Base-by-base conservation (phyloP, 2,329 filamentous ascomycete species). In the Trichoderma sp. region DNA sequence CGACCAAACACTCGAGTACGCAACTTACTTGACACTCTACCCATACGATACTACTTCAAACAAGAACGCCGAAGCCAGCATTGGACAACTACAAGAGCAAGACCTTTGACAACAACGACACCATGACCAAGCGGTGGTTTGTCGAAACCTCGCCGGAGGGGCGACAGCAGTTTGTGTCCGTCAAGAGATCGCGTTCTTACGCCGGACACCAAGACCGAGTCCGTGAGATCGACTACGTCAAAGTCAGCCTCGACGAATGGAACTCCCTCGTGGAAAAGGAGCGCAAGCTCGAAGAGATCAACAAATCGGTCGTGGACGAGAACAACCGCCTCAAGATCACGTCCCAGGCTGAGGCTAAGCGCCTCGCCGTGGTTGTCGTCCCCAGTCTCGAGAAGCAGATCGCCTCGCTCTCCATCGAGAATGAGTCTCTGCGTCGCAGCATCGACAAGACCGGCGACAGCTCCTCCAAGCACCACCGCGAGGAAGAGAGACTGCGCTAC, bases 181-280 rank as follows among this genome's bases (percentile, higher is more conserved):
- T 82, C 75, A 81, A 81, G 72, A 78, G 79, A 66, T 80, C 80
- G 21, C 77, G 76, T 67, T 81, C 80, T 3, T 77, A 80, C 24
- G 67, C 70, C 55, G 74, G 79, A 49, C 73, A 76, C 56, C 75
- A 76, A 64, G 75, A 75, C 58, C 76, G 77, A 60, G 72, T 76
- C 68, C 75, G 74, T 65, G 74, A 77, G 69, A 73, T 75, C 70
- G 78, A 81, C 65, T 78, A 78, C 70, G 78, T 77, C 70, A 78
- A 75, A 34, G 75, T 82, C 69, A 74, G 74, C 60, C 73, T 75
- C 13, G 78, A 80, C 1, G 79, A 80, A 24, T 82, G 79, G 79
- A 76, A 78, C 32, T 73, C 73, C 11, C 71, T 81, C 11, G 73
- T 80, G 37, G 77, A 79, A 55, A 77, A 78, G 46, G 81, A 81